phyloP scores from a whole-genome alignment of 139 green algal genomes.

The Coccomyxa sp. region DNA sequence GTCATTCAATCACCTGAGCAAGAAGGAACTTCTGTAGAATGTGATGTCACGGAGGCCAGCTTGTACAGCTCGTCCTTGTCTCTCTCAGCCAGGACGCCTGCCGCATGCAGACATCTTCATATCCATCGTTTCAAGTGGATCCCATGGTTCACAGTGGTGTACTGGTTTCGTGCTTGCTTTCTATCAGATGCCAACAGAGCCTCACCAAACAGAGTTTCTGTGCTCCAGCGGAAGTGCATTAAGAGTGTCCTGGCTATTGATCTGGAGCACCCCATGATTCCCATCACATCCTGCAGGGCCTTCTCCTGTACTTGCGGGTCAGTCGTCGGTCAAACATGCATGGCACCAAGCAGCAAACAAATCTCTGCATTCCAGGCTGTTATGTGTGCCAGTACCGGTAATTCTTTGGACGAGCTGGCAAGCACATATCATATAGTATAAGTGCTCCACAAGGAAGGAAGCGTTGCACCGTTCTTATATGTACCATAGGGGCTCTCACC shows the following conservation, averaged over 20 bases:
- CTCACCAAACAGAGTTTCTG: constrained; percentile 49
- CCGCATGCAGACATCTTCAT: background rate
- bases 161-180: background rate
- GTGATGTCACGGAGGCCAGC: constrained; percentile 22
- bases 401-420: too few species aligned
- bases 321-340: too few species aligned
- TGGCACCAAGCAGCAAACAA: too few species aligned
- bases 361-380: too few species aligned
- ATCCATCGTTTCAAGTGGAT: background rate
- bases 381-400: too few species aligned
- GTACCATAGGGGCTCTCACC: too few species aligned
- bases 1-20: too few species aligned
- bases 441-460: too few species aligned
- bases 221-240: constrained; percentile 69
- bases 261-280: constrained; percentile 55
- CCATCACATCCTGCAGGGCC: constrained; percentile 46
- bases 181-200: background rate
- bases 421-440: too few species aligned
- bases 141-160: background rate
- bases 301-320: constrained; percentile 29
- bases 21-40: too few species aligned
- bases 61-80: constrained; percentile 38
- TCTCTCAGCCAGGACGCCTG: constrained; percentile 41
- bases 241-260: constrained; percentile 59
- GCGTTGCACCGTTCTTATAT: too few species aligned